Evolutionary conservation across 2,329 filamentous ascomycete species (phyloP).

Genomic region (Sclerotinia glacialis): DNA sequence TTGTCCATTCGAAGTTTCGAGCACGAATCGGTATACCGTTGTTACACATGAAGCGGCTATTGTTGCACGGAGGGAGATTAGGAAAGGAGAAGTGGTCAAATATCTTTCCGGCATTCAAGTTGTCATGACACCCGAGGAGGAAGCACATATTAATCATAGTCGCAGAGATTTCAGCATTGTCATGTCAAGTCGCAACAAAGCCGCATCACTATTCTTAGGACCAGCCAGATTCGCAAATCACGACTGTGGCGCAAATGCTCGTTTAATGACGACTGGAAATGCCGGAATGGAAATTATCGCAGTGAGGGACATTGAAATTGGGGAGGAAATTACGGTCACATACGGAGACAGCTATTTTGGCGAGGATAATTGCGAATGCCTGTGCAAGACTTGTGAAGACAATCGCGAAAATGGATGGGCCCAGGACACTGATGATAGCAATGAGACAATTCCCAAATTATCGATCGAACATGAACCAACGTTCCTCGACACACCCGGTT

Average conservation of each 20-base stretch:
- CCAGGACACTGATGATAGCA: constrained; percentile 48
- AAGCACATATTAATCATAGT: constrained; percentile 72
- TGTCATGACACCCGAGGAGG: constrained; percentile 87
- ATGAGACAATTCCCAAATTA: constrained; percentile 31
- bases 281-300: constrained; percentile 91
- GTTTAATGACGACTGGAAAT: constrained; percentile 76
- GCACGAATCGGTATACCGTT: constrained; percentile 93
- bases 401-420: constrained; percentile 76
- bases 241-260: constrained; percentile 90
- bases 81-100: constrained; percentile 80
- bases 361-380: constrained; percentile 88
- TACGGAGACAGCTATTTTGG: constrained; percentile 98
- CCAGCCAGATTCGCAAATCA: constrained; percentile 97
- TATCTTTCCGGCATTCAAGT: constrained; percentile 91
- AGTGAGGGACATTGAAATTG: constrained; percentile 73
- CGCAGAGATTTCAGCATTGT: constrained; percentile 97
- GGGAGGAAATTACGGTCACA: constrained; percentile 94
- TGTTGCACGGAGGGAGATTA: constrained; percentile 75
- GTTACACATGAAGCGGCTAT: constrained; percentile 84
- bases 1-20: constrained; percentile 90
- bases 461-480: constrained; percentile 36
- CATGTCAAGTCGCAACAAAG: constrained; percentile 87
- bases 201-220: constrained; percentile 87
- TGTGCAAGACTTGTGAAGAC: constrained; percentile 84
- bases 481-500: constrained; percentile 40